Conservation (phyloP, 2,329 filamentous ascomycete genomes). For the Dactylellina leptospora region DNA sequence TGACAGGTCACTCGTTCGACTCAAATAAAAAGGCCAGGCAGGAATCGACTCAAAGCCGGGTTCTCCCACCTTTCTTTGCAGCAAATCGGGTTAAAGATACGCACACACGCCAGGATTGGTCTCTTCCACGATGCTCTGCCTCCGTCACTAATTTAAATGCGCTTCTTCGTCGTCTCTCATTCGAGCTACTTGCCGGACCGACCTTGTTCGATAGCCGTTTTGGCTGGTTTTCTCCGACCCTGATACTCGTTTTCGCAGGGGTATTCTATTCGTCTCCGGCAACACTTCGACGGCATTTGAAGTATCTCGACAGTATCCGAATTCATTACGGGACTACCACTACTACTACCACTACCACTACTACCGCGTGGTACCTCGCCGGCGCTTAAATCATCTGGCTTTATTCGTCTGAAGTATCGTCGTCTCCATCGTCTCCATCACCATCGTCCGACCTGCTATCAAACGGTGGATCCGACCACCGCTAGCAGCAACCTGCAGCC, state of each 20-base stretch:
- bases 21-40: neutral
- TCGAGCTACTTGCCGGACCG: constrained; percentile 24
- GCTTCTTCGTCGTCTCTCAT: constrained; percentile 12
- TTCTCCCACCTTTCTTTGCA: constrained; percentile 10
- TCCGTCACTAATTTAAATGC: constrained; percentile 33
- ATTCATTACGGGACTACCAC: no score
- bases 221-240: constrained; percentile 32
- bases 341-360: no score
- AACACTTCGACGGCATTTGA: no score
- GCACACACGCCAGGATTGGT: neutral
- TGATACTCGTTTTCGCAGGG: constrained; percentile 37
- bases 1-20: constrained; percentile 46
- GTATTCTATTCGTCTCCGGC: no score
- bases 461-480: constrained; percentile 7
- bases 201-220: constrained; percentile 19
- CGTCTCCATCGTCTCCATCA: constrained; percentile 3
- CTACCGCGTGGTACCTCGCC: no score
- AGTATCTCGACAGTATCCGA: no score
- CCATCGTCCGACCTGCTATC: no score
- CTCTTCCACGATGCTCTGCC: constrained; percentile 2
- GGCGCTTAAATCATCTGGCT: no score
- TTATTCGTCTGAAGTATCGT: no score
- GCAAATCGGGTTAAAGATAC: constrained; percentile 32
- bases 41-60: neutral
- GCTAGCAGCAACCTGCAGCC: constrained; percentile 20